A percentile compares a stretch with the other conserved stretches of the same genome.
Evolutionary conservation across 1,139 yeast genomes (phyloP).

Genomic region (Suhomyces atakaporum): DNA sequence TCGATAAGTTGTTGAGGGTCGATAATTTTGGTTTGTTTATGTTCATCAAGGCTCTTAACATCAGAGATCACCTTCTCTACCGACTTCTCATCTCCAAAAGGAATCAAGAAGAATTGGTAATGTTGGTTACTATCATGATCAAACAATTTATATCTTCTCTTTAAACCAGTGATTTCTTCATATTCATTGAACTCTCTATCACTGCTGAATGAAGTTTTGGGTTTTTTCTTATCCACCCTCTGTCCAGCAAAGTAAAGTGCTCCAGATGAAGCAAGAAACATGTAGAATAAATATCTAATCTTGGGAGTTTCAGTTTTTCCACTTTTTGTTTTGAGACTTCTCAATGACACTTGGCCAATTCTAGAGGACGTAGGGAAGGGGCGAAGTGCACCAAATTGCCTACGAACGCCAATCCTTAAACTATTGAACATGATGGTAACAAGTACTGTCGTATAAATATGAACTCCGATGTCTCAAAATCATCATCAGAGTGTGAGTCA

Average conservation of each 20-base stretch:
- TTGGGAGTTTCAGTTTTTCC: slow-evolving; percentile 36
- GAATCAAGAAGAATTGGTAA: slow-evolving; percentile 47
- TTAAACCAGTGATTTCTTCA: slow-evolving; percentile 54
- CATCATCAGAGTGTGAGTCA: too few relatives aligned
- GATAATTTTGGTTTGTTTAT: slow-evolving; percentile 46
- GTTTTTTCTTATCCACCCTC: slow-evolving; percentile 49
- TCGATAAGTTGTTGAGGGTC: slow-evolving; percentile 49
- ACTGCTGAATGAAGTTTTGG: slow-evolving; percentile 50
- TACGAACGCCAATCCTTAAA: background rate
- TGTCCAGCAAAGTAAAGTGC: slow-evolving; percentile 55
- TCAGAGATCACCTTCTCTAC: slow-evolving; percentile 22
- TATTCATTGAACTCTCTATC: slow-evolving; percentile 61
- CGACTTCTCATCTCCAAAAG: slow-evolving; percentile 32
- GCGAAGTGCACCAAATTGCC: background rate
- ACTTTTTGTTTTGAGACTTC: slow-evolving; percentile 3
- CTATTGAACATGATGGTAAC: background rate
- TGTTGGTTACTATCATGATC: slow-evolving; percentile 27
- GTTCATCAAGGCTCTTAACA: slow-evolving; percentile 18
- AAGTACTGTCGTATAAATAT: too few relatives aligned
- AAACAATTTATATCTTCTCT: slow-evolving; percentile 52
- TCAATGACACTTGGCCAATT: slow-evolving; percentile 1
- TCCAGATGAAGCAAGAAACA: slow-evolving; percentile 54
- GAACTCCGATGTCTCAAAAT: too few relatives aligned
- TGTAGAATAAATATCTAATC: slow-evolving; percentile 49
- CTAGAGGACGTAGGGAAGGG: too few relatives aligned